phyloP scores from a whole-genome alignment of 768 basidiomycete species.

The Pulveroboletus sp. region DNA sequence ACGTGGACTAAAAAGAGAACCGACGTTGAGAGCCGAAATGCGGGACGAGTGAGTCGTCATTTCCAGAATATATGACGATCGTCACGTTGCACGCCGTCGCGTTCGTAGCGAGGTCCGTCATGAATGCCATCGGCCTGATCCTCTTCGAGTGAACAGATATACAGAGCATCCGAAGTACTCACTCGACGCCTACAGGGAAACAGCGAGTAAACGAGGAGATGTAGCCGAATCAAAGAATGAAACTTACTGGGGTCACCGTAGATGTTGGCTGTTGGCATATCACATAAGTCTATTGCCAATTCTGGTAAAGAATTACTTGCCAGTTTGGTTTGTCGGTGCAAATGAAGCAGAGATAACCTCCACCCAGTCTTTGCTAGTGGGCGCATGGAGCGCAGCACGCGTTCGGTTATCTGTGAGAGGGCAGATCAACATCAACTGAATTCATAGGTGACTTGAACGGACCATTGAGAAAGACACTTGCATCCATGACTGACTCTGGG shows the following conservation, averaged over 20 bases:
- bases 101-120: conserved; percentile 63
- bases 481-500: conserved; percentile 47
- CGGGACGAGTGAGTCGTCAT: conserved; percentile 60
- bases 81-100: conserved; percentile 44
- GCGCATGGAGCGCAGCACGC: conserved; percentile 62
- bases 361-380: conserved; percentile 53
- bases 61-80: conserved; percentile 60
- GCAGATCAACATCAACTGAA: conserved; percentile 34
- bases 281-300: not conserved
- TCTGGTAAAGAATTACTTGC: conserved; percentile 10
- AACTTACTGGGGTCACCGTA: conserved; percentile 32
- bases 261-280: conserved; percentile 1
- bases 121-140: conserved; percentile 57
- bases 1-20: conserved; percentile 4
- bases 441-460: conserved; percentile 42
- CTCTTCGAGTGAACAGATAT: not conserved
- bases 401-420: conserved; percentile 42
- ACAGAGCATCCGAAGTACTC: conserved; percentile 8
- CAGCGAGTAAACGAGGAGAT: not conserved
- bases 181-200: conserved; percentile 32
- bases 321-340: not conserved
- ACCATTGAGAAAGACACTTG: conserved; percentile 55
- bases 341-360: conserved; percentile 25
- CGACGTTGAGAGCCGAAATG: conserved; percentile 61
- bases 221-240: not conserved